phyloP scores from a whole-genome alignment of 129 eudicot genomes.

The Escallonia rubra region DNA sequence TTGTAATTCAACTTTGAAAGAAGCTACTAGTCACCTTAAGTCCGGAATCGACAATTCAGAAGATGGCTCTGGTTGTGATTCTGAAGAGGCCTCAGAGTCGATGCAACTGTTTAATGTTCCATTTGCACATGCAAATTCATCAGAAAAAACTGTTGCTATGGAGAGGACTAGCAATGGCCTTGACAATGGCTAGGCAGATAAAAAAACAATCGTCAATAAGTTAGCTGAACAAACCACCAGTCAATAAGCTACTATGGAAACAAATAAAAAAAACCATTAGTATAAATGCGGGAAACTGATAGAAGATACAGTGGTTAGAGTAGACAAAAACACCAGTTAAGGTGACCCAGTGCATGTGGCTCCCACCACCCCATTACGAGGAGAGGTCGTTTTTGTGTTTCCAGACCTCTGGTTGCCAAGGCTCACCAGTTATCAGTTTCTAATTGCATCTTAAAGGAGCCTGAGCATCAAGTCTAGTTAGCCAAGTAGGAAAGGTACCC shows the following conservation, averaged over 20 bases:
- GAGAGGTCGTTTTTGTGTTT: too few relatives aligned
- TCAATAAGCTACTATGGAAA: neutral
- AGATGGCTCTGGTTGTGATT: slow-evolving; percentile 16
- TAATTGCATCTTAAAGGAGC: too few relatives aligned
- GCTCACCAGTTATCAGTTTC: too few relatives aligned
- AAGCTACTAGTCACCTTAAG: slow-evolving; percentile 37
- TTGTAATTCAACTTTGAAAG: neutral
- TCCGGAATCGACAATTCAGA: slow-evolving; percentile 22
- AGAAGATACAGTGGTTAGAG: too few relatives aligned
- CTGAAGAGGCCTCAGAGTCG: slow-evolving; percentile 27
- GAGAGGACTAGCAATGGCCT: slow-evolving; percentile 68
- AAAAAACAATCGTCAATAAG: slow-evolving; percentile 10
- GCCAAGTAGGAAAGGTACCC: too few relatives aligned
- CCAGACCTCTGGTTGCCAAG: too few relatives aligned
- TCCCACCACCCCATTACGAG: too few relatives aligned
- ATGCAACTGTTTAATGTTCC: slow-evolving; percentile 33
- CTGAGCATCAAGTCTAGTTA: too few relatives aligned
- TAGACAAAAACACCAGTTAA: too few relatives aligned
- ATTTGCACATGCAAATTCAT: slow-evolving; percentile 21
- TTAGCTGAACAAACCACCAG: neutral
- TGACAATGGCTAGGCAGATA: slow-evolving; percentile 42
- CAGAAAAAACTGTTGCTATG: slow-evolving; percentile 49
- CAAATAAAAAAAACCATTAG: neutral
- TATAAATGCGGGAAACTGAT: too few relatives aligned
- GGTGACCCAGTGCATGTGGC: too few relatives aligned